Evolutionary conservation across 805 yeast genomes (phyloP), one percentile per base, ranked within the genome.

Genomic region (Lachancea quebecensis): DNA sequence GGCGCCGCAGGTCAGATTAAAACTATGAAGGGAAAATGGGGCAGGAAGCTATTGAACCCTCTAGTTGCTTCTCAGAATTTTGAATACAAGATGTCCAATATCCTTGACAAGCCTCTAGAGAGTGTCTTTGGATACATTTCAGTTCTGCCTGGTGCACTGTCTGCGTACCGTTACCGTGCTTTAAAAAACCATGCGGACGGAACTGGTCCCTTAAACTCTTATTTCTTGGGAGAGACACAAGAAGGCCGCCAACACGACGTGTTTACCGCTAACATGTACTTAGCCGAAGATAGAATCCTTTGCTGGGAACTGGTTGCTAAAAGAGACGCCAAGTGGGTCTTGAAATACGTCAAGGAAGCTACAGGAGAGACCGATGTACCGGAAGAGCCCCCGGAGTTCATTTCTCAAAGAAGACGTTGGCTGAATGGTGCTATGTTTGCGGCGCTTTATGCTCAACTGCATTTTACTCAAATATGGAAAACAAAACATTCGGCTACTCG

Each of bases 1-100:
- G 99, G 99, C 51, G 99, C 96, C 1, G 97, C 98, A 11, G 99
- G 99, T 50, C 98, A 93, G 65, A 90, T 93, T 60, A 85, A 85
- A 50, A 88, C 98, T 0, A 83, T 91, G 86, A 89, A 88, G 57
- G 99, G 99, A 37, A 85, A 81, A 56, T 84, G 81, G 27, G 88
- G 97, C 77, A 57, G 69, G 18, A 87, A 90, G 52, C 70, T 93
- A 50, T 63, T 86, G 17, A 91, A 91, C 64, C 98, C 98, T 10
- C 69, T 91, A 36, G 96, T 91, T 39, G 97, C 97, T 0, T 87
- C 96, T 1, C 98, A 91, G 63, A 91, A 91, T 62, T 91, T 91
- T 57, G 98, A 91, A 65, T 91, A 91, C 67, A 91, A 91, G 59
- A 87, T 91, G 83, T 89, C 97, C n/a, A 91, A 91, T 59, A 89